Base-by-base conservation (phyloP, 225 moss, liverwort and hornwort species). In the Pseudoscleropodium purum region DNA sequence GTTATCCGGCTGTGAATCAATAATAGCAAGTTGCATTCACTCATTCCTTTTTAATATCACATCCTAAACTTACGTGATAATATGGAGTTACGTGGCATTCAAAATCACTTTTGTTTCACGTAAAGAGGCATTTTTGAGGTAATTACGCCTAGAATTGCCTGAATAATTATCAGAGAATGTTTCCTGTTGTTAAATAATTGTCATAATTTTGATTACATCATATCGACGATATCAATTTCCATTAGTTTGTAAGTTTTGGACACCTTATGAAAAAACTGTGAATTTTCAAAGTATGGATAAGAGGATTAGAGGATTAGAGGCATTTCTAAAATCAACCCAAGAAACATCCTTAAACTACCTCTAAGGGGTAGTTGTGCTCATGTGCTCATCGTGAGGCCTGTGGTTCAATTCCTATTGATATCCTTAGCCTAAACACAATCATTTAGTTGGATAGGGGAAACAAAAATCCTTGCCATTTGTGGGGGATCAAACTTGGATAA, bases 291-390 rank as follows among this genome's bases (percentile, higher is more conserved):
- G 25, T 10, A 24, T 78, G 15, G 24, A 54, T 9, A 36, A 10
- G 5, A 14, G 5, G 16, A 54, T 9, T 54, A 10, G 5, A 14
- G 5, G 16, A 54, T 9, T 54, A 10, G 5, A 14, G 5, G 16
- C 54, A 16, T 23, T 16, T 56, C 2, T 6, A 56, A 26, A 79
- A 24, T 37, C 2, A 37, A 15, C 15, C 2, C 15, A 10, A 24
- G 1, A 54, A 78, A 15, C 0, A 2, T 36, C 13, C 0, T 56
- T 25, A 15, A 51, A 34, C 0, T 34, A 0, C 0, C 3, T 1
- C 4, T 0, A 76, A 76, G 0, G 2, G 5, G 7, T 34, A 51
- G 5, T 34, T 51, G 13, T 21, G 0, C 0, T 75, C 20, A 13
- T 7, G 47, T 47, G 47, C 47, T 47, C 10, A 47, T 4, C 0